Conservation (phyloP, 169 alveolate genomes). For the Plasmodium berghei region DNA sequence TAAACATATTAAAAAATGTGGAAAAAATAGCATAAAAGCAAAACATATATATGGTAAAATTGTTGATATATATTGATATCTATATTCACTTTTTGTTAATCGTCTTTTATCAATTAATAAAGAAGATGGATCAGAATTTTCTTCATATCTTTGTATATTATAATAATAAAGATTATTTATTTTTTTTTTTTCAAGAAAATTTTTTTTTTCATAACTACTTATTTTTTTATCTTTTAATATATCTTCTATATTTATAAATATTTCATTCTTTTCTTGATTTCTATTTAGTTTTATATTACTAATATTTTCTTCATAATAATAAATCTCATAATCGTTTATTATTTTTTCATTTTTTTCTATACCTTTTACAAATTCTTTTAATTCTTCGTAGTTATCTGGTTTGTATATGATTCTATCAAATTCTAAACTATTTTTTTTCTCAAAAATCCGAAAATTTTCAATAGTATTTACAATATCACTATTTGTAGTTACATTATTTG, state of each 20-base stretch:
- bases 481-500: too few relatives aligned
- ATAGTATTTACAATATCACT: conserved; percentile 1
- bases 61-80: conserved; percentile 51
- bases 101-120: conserved; percentile 56
- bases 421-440: conserved; percentile 10
- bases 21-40: conserved; percentile 56
- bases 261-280: conserved; percentile 29
- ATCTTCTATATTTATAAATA: conserved; percentile 36
- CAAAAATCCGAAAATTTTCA: conserved; percentile 24
- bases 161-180: conserved; percentile 20
- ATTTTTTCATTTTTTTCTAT: conserved; percentile 14
- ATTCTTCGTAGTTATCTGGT: conserved; percentile 12
- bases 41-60: conserved; percentile 71
- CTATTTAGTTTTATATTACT: conserved; percentile 48
- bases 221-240: conserved; percentile 10
- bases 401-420: conserved; percentile 35
- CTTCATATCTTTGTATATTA: conserved; percentile 62
- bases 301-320: conserved; percentile 29
- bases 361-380: conserved; percentile 23
- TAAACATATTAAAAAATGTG: conserved; percentile 56
- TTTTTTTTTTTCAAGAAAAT: conserved; percentile 18
- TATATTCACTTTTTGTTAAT: conserved; percentile 55
- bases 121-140: conserved; percentile 57
- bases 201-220: conserved; percentile 12
- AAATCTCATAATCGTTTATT: conserved; percentile 24